phyloP scores from a whole-genome alignment of 2,329 filamentous ascomycete genomes.

The Akanthomyces muscarius region DNA sequence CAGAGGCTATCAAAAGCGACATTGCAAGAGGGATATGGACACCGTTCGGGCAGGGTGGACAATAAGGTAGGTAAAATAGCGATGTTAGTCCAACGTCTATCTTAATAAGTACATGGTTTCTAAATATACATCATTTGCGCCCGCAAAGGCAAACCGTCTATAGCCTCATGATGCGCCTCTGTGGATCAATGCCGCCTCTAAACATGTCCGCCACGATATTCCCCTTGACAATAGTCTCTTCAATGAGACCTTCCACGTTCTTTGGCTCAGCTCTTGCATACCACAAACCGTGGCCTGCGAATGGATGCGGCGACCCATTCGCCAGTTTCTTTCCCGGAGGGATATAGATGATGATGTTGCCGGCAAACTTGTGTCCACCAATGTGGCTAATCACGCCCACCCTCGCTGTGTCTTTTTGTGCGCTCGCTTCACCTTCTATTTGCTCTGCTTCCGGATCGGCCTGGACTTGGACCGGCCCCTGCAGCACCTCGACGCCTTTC shows the following conservation, averaged over 20 bases:
- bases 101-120: neutral
- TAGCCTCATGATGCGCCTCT: conserved; percentile 50
- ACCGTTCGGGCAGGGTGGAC: neutral
- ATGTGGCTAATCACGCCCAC: conserved; percentile 74
- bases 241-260: conserved; percentile 71
- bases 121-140: neutral
- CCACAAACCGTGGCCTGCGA: conserved; percentile 74
- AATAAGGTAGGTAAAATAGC: neutral
- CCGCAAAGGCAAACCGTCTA: conserved; percentile 17
- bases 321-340: conserved; percentile 49
- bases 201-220: conserved; percentile 68
- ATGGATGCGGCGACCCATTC: conserved; percentile 46
- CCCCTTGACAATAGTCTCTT: conserved; percentile 64
- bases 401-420: conserved; percentile 42
- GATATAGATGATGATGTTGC: conserved; percentile 78
- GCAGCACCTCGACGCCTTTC: conserved; percentile 46
- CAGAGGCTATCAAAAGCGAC: neutral
- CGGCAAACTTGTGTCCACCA: conserved; percentile 80
- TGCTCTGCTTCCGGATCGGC: conserved; percentile 24
- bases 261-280: conserved; percentile 73
- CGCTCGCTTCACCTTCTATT: conserved; percentile 21
- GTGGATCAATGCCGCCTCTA: conserved; percentile 60
- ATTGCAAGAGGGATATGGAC: neutral
- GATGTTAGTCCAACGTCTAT: neutral
- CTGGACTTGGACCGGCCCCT: conserved; percentile 41